Conservation (phyloP, 306 rosid genomes). For the Prunus armeniaca region DNA sequence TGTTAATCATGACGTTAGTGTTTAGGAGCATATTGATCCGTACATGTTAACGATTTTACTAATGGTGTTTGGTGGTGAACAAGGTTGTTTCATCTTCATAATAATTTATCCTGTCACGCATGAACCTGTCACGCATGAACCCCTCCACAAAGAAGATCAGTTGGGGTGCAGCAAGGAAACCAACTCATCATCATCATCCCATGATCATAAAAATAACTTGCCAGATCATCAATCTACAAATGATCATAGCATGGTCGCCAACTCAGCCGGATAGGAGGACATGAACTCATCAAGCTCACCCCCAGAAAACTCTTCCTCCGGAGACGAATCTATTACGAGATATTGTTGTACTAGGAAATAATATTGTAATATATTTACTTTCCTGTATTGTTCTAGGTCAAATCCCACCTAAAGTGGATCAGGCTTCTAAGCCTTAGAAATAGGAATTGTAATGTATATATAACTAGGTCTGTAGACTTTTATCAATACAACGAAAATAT, state of each 20-base stretch:
- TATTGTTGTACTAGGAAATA: too few relatives aligned
- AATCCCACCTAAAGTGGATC: too few relatives aligned
- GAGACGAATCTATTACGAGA: too few relatives aligned
- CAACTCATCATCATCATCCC: constrained; percentile 13
- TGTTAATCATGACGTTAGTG: neutral
- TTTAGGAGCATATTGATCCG: neutral
- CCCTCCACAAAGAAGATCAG: constrained; percentile 46
- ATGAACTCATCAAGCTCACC: constrained; percentile 37
- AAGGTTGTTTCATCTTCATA: constrained; percentile 1
- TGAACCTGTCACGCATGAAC: constrained; percentile 74
- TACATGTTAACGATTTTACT: neutral
- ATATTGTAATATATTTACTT: too few relatives aligned
- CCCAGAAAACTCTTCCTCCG: constrained; percentile 46
- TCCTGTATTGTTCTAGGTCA: too few relatives aligned
- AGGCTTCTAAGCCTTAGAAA: too few relatives aligned
- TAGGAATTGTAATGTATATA: too few relatives aligned
- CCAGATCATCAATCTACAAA: constrained; percentile 20
- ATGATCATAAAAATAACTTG: constrained; percentile 2
- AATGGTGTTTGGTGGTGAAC: neutral
- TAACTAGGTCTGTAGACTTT: too few relatives aligned
- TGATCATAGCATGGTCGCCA: constrained; percentile 15
- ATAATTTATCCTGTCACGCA: too few relatives aligned
- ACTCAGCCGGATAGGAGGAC: constrained; percentile 32
- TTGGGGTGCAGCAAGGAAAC: constrained; percentile 26
- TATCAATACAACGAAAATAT: too few relatives aligned